Evolutionary conservation across 2,329 filamentous ascomycete genomes (phyloP).

Genomic region (Neofusicoccum kwambonambiense): DNA sequence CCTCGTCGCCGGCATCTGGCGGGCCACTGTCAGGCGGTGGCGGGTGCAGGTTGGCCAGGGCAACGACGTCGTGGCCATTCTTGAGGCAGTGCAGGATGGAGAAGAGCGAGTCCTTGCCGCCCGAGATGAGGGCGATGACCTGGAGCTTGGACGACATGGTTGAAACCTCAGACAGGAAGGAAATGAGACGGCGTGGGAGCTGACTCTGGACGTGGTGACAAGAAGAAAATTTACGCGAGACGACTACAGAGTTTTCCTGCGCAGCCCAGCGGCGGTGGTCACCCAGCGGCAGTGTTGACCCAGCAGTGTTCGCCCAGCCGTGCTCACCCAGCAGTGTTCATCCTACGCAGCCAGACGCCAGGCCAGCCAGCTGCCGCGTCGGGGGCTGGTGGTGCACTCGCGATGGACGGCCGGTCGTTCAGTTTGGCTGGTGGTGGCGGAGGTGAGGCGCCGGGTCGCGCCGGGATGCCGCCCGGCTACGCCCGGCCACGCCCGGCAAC

Average conservation of each 20-base stretch:
- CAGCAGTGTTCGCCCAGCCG: too few species aligned
- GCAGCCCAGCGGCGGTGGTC: too few species aligned
- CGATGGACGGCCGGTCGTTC: neutral
- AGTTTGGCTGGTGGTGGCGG: neutral
- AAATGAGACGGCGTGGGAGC: neutral
- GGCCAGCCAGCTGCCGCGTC: neutral
- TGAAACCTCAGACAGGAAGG: constrained; percentile 32
- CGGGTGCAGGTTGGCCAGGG: constrained; percentile 85
- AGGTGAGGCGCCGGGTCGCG: neutral
- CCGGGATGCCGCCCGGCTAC: neutral
- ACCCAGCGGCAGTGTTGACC: too few species aligned
- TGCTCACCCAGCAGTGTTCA: too few species aligned
- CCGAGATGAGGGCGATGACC: constrained; percentile 90
- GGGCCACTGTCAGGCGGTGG: constrained; percentile 18
- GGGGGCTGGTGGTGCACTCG: neutral
- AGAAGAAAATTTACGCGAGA: constrained; percentile 21
- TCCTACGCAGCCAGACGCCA: neutral
- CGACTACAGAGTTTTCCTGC: neutral
- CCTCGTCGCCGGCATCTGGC: constrained; percentile 40
- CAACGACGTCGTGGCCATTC: constrained; percentile 81
- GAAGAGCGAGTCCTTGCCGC: constrained; percentile 96
- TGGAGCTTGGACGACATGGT: constrained; percentile 34
- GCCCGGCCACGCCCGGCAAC: neutral
- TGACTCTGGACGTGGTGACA: constrained; percentile 43
- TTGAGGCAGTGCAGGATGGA: constrained; percentile 85